Conservation (phyloP, 768 basidiomycete genomes). For the Rhizopogon rudus region DNA sequence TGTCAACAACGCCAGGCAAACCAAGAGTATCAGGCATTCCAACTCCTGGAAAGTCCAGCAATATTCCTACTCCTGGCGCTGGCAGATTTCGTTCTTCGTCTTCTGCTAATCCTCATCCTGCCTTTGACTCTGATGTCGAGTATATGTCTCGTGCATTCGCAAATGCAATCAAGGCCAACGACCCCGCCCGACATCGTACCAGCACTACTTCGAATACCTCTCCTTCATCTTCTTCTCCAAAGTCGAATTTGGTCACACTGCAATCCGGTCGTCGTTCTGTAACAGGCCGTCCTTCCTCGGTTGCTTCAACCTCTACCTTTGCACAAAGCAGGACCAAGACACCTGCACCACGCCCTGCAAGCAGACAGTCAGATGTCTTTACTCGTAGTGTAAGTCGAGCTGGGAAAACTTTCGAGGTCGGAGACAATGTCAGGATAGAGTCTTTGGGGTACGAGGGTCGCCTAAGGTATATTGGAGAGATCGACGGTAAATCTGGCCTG, state of each 20-base stretch:
- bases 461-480: conserved; percentile 75
- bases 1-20: conserved; percentile 43
- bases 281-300: conserved; percentile 57
- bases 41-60: conserved; percentile 39
- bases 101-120: conserved; percentile 32
- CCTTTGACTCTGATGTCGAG: conserved; percentile 40
- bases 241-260: conserved; percentile 31
- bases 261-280: conserved; percentile 40
- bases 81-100: conserved; percentile 69
- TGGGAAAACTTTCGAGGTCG: conserved; percentile 53
- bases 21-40: conserved; percentile 39
- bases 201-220: conserved; percentile 33
- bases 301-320: conserved; percentile 49
- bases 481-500: conserved; percentile 82
- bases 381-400: conserved; percentile 41
- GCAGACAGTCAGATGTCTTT: conserved; percentile 62
- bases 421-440: conserved; percentile 83
- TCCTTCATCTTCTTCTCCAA: conserved; percentile 46
- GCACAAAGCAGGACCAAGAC: conserved; percentile 45
- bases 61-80: conserved; percentile 56
- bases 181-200: conserved; percentile 67
- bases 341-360: conserved; percentile 52
- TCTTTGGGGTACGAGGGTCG: conserved; percentile 85
- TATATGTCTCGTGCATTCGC: conserved; percentile 69
- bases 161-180: conserved; percentile 77